Percentiles rank a stretch among this genome's conserved stretches.
Evolutionary conservation across 2,329 filamentous ascomycete genomes (phyloP).

Genomic region (Cytospora schulzeri): DNA sequence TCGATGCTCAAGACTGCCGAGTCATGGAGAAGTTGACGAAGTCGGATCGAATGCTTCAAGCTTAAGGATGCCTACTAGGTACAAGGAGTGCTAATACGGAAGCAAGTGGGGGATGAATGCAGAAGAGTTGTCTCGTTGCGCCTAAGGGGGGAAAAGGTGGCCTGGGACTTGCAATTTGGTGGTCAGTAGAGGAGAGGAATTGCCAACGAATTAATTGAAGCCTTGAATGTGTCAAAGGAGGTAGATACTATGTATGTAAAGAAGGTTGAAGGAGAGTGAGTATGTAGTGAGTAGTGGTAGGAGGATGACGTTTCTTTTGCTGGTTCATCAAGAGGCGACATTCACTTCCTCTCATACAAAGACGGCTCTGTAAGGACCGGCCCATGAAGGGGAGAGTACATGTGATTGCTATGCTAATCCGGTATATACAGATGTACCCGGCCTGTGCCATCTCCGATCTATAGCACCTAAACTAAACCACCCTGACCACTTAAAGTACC

Average conservation of each 20-base stretch:
- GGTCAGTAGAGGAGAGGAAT: neutral
- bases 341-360: conserved; percentile 12
- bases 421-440: neutral
- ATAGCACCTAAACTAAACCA: neutral
- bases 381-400: conserved; percentile 2
- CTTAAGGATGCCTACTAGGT: no score
- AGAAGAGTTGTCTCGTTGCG: neutral
- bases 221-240: neutral
- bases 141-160: neutral
- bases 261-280: neutral
- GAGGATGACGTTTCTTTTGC: conserved; percentile 18
- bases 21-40: conserved; percentile 33
- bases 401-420: neutral
- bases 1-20: conserved; percentile 30
- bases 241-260: neutral
- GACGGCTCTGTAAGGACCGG: no score
- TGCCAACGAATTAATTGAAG: neutral
- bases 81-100: neutral
- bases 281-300: conserved; percentile 7
- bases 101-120: neutral
- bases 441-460: neutral
- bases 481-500: no score
- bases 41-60: neutral
- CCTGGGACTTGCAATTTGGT: no score
- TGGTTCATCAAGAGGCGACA: conserved; percentile 16